phyloP scores from a whole-genome alignment of 2,329 filamentous ascomycete genomes.

The Orbilia javanica region DNA sequence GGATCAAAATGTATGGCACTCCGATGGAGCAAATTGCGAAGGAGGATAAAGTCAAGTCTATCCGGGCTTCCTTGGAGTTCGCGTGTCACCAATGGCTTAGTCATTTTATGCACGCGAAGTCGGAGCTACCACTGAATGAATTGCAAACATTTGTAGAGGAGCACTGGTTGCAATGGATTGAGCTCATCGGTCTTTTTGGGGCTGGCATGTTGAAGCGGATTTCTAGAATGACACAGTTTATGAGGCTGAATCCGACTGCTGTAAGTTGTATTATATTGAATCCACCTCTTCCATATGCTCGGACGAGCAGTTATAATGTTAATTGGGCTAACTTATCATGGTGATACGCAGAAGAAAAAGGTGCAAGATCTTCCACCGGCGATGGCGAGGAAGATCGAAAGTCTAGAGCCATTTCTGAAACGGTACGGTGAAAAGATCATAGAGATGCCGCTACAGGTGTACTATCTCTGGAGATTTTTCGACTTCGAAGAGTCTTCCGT shows the following conservation, averaged over 20 bases:
- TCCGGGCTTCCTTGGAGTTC: not conserved
- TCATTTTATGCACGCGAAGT: not conserved
- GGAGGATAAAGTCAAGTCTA: not conserved
- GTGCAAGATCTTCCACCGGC: not conserved
- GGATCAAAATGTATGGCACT: not conserved
- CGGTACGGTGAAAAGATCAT: not conserved
- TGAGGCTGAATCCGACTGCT: not conserved
- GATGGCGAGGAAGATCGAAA: not conserved
- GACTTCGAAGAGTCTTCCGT: not conserved
- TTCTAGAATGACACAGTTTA: not conserved
- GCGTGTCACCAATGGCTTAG: not conserved
- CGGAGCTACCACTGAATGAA: not conserved
- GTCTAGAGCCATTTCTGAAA: not conserved
- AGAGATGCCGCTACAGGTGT: constrained; percentile 9
- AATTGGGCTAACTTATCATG: not conserved
- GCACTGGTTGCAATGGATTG: constrained; percentile 21
- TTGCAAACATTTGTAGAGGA: not conserved
- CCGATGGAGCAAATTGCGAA: not conserved
- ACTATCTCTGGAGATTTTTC: constrained; percentile 21
- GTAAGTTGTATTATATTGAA: not conserved
- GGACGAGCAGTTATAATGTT: too few relatives aligned
- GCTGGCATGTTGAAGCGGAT: not conserved
- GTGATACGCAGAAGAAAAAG: not conserved
- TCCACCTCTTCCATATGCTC: not conserved
- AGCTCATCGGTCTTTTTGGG: not conserved